These are phyloP conservation scores for Gypsophila paniculata DNA, from an alignment of 179 eudicot genomes.

Conservation along the genomic window DNA sequence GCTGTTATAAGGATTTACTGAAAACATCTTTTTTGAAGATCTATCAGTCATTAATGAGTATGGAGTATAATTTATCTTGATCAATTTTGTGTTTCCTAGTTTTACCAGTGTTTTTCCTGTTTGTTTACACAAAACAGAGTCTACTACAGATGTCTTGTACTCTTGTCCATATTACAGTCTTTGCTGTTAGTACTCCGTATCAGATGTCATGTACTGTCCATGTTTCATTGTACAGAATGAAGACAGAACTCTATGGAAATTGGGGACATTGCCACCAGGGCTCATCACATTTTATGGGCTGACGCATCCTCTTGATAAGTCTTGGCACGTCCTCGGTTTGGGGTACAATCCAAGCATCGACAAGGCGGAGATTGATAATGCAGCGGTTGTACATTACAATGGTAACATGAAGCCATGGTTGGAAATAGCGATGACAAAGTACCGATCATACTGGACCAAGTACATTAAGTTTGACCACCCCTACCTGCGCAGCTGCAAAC, in stretches of 20 bases:
- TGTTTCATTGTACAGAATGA: slow-evolving; percentile 48
- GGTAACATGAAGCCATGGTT: slow-evolving; percentile 97
- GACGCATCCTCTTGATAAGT: slow-evolving; percentile 66
- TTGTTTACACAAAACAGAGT: background rate
- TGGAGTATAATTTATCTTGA: background rate
- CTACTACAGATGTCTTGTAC: background rate
- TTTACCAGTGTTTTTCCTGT: background rate
- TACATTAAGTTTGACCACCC: slow-evolving; percentile 70
- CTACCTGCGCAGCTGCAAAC: slow-evolving; percentile 59
- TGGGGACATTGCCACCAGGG: slow-evolving; percentile 89
- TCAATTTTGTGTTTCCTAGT: background rate
- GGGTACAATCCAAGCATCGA: slow-evolving; percentile 72
- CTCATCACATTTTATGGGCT: slow-evolving; percentile 70
- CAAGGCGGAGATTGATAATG: slow-evolving; percentile 57
- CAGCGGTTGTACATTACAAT: slow-evolving; percentile 79
- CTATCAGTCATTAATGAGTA: background rate
- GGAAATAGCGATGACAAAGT: slow-evolving; percentile 74
- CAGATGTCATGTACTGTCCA: background rate
- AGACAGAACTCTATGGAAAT: slow-evolving; percentile 79
- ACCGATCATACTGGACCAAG: slow-evolving; percentile 69
- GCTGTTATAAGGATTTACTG: background rate
- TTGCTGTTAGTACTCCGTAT: background rate
- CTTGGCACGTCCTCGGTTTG: slow-evolving; percentile 91
- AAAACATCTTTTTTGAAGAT: background rate
- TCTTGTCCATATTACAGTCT: background rate